These are phyloP conservation scores for Triadica sebifera DNA, from an alignment of 345 rosid species.

Conservation along the genomic window DNA sequence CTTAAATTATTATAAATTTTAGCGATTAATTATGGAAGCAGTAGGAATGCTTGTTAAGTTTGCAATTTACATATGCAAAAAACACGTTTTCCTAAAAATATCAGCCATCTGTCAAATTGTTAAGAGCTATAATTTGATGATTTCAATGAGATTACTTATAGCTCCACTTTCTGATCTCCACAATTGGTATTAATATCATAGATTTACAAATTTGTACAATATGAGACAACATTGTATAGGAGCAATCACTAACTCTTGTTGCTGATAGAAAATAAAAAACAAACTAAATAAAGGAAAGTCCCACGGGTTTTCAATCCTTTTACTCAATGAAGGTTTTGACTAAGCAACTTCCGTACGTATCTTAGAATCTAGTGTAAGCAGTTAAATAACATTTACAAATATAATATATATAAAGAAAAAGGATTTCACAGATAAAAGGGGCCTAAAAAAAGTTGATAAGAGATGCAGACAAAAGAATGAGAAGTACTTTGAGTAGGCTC, in stretches of 20 bases:
- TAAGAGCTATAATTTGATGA: background rate
- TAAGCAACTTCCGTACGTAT: background rate
- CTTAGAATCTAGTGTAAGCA: background rate
- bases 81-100: too few relatives aligned
- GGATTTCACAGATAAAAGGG: background rate
- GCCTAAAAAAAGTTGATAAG: slow-evolving; percentile 2
- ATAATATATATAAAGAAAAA: background rate
- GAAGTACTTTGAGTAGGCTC: slow-evolving; percentile 57
- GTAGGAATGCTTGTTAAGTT: too few relatives aligned
- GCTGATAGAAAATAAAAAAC: background rate
- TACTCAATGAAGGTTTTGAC: background rate
- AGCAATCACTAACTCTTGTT: background rate
- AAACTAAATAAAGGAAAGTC: too few relatives aligned
- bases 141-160: background rate
- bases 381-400: slow-evolving; percentile 3
- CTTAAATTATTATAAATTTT: too few relatives aligned
- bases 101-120: background rate
- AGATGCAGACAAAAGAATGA: slow-evolving; percentile 55
- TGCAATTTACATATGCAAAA: too few relatives aligned
- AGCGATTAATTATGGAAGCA: too few relatives aligned
- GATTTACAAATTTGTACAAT: background rate
- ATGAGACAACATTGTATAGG: background rate
- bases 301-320: too few relatives aligned
- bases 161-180: background rate
- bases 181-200: background rate